These are phyloP conservation scores for Cryptomeria japonica DNA, from an alignment of 75 land plant genomes.

Conservation along the genomic window DNA sequence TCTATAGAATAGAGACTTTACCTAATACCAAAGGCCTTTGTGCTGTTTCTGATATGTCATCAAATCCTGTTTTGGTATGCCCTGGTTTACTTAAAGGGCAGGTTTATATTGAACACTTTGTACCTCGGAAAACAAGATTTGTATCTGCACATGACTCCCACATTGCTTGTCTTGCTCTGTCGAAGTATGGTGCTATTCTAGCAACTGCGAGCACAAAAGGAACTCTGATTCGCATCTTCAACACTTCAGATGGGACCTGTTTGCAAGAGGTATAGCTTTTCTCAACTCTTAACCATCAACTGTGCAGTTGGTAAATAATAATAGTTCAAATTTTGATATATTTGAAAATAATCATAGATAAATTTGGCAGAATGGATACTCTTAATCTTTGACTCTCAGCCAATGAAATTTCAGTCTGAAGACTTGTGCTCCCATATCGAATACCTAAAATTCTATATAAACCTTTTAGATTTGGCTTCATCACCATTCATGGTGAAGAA, in stretches of 20 bases:
- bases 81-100: neutral
- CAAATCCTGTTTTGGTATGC: neutral
- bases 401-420: no score
- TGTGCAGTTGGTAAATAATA: slow-evolving; percentile 32
- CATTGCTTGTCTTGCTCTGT: neutral
- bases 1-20: neutral
- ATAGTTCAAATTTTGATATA: slow-evolving; percentile 72
- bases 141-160: neutral
- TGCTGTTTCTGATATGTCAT: neutral
- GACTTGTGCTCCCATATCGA: no score
- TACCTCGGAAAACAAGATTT: neutral
- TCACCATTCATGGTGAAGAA: no score
- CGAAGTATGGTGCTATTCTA: neutral
- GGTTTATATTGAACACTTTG: neutral
- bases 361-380: no score
- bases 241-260: neutral
- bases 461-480: no score
- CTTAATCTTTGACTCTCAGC: no score
- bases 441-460: no score
- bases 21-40: neutral
- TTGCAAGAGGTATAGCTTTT: neutral
- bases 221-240: neutral
- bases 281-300: neutral
- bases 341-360: no score
- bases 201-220: neutral